phyloP scores from a whole-genome alignment of 495 filamentous ascomycete genomes.

The Terfezia boudieri region DNA sequence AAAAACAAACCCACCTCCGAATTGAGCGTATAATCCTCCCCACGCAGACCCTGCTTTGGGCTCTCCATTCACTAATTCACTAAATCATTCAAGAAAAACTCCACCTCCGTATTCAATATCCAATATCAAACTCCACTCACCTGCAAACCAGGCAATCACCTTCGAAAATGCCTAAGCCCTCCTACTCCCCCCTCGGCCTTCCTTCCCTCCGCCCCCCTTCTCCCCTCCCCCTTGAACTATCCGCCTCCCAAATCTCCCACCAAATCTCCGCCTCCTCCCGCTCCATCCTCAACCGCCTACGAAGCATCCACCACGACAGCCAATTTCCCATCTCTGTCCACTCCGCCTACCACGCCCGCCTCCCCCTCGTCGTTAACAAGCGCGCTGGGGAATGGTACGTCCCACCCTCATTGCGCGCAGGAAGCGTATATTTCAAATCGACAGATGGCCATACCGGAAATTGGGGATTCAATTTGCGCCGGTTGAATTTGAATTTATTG shows the following conservation, averaged over 20 bases:
- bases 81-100: too few relatives aligned
- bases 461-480: constrained; percentile 67
- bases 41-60: too few relatives aligned
- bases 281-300: constrained; percentile 55
- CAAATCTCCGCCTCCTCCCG: constrained; percentile 32
- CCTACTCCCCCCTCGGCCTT: background rate
- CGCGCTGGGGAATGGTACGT: constrained; percentile 95
- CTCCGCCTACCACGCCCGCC: constrained; percentile 19
- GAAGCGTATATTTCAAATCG: constrained; percentile 85
- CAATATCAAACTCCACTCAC: too few relatives aligned
- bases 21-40: too few relatives aligned
- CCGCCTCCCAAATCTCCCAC: constrained; percentile 3
- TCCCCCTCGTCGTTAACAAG: constrained; percentile 86
- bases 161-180: too few relatives aligned
- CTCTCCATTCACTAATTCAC: too few relatives aligned
- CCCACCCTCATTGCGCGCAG: constrained; percentile 27
- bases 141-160: too few relatives aligned
- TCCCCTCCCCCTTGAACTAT: background rate
- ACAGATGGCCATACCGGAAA: constrained; percentile 82
- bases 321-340: constrained; percentile 38
- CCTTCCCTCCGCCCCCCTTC: background rate
- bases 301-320: constrained; percentile 46
- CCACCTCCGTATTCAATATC: too few relatives aligned
- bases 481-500: constrained; percentile 67
- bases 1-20: too few relatives aligned